A percentile compares a stretch with the other conserved stretches of the same genome.
Evolutionary conservation across 495 filamentous ascomycete genomes (phyloP).

Genomic region (Lasiosphaeris hirsuta): DNA sequence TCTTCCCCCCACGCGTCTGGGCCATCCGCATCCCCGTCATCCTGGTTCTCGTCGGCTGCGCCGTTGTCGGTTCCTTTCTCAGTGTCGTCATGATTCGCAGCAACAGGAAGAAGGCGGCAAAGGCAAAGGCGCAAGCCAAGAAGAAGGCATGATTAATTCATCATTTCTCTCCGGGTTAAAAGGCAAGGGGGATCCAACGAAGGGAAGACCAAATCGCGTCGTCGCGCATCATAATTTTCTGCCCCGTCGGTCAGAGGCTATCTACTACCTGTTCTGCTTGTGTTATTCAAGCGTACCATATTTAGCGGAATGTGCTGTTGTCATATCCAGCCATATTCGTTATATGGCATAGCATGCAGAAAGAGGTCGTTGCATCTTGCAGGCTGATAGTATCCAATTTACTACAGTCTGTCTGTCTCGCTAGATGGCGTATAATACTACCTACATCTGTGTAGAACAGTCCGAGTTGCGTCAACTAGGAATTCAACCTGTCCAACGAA

Average conservation of each 20-base stretch:
- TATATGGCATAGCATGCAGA: background rate
- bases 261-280: too few species aligned
- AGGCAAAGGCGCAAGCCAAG: constrained; percentile 64
- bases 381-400: background rate
- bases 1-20: constrained; percentile 98
- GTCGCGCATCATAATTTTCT: too few species aligned
- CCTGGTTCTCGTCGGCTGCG: constrained; percentile 83
- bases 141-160: constrained; percentile 57
- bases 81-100: constrained; percentile 98
- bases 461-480: too few species aligned
- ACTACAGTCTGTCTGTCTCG: constrained; percentile 1
- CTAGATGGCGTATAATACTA: constrained; percentile 1
- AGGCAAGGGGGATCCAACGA: background rate
- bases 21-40: constrained; percentile 98
- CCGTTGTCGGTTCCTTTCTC: constrained; percentile 94
- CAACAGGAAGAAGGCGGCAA: constrained; percentile 94
- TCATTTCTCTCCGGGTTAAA: background rate
- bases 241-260: too few species aligned
- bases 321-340: background rate
- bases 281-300: background rate
- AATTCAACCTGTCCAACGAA: constrained; percentile 8
- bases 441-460: background rate
- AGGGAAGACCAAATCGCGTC: too few species aligned
- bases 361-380: background rate
- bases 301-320: background rate